phyloP scores from a whole-genome alignment of 2,329 filamentous ascomycete species.

The Aspergillus sp. region DNA sequence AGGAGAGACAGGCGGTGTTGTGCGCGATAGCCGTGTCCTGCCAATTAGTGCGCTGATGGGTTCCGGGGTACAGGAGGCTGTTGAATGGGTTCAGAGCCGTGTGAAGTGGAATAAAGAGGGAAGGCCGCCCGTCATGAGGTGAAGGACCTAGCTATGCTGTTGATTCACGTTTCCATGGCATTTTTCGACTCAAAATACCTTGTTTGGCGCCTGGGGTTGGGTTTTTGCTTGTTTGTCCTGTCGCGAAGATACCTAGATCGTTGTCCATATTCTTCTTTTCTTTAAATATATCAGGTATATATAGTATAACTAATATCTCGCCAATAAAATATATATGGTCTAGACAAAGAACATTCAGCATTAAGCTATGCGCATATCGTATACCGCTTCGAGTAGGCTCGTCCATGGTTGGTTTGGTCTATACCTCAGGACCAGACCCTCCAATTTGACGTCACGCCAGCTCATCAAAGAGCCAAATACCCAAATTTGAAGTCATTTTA shows the following conservation, averaged over 20 bases:
- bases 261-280: constrained; percentile 2
- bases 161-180: not conserved
- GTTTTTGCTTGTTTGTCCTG: not conserved
- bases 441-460: not conserved
- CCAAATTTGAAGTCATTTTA: not conserved
- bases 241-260: constrained; percentile 15
- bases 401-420: not conserved
- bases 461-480: not conserved
- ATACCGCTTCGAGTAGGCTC: no score
- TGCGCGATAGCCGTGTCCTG: constrained; percentile 86
- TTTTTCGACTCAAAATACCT: not conserved
- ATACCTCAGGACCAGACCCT: not conserved
- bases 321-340: not conserved
- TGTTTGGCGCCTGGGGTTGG: constrained; percentile 10
- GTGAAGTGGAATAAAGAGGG: constrained; percentile 97
- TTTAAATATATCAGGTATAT: not conserved
- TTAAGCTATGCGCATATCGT: not conserved
- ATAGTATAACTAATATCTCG: not conserved
- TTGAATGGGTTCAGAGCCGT: constrained; percentile 92
- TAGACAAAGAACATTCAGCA: not conserved
- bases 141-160: constrained; percentile 27
- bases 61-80: constrained; percentile 84
- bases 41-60: constrained; percentile 83
- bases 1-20: constrained; percentile 80
- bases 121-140: constrained; percentile 89